A percentile compares a stretch with the other conserved stretches of the same genome.
Conservation (phyloP, 768 basidiomycete species). For the Phanerochaete carnosa region DNA sequence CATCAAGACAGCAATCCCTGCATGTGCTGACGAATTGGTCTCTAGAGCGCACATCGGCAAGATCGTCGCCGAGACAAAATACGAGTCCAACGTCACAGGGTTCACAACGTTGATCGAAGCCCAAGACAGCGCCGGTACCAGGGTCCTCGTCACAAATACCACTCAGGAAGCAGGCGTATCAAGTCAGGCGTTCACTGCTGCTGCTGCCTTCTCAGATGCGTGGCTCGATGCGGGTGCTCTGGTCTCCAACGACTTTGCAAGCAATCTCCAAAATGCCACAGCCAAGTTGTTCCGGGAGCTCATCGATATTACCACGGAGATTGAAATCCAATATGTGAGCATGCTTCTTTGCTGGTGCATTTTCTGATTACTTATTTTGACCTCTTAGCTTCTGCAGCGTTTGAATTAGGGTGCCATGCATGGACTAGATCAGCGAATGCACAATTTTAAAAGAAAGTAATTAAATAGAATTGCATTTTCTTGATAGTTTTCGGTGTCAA, state of each 20-base stretch:
- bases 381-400: neutral
- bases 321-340: slow-evolving; percentile 15
- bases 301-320: slow-evolving; percentile 14
- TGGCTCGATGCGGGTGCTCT: slow-evolving; percentile 10
- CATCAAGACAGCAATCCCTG: neutral
- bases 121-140: slow-evolving; percentile 3
- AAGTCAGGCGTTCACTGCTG: slow-evolving; percentile 14
- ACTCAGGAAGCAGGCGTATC: slow-evolving; percentile 17
- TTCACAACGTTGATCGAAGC: slow-evolving; percentile 14
- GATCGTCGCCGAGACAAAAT: slow-evolving; percentile 19
- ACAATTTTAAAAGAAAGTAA: too few relatives aligned
- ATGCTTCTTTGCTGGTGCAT: neutral
- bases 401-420: too few relatives aligned
- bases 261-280: slow-evolving; percentile 1
- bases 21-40: neutral
- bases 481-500: too few relatives aligned
- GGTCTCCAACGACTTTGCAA: neutral
- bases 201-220: slow-evolving; percentile 8
- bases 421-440: too few relatives aligned
- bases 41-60: slow-evolving; percentile 14
- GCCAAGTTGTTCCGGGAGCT: slow-evolving; percentile 12
- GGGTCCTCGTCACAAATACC: slow-evolving; percentile 12
- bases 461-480: too few relatives aligned
- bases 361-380: neutral
- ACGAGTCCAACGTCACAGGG: slow-evolving; percentile 7